Evolutionary conservation across 768 basidiomycete species (phyloP).

Genomic region (Gloeostereum incarnatum): DNA sequence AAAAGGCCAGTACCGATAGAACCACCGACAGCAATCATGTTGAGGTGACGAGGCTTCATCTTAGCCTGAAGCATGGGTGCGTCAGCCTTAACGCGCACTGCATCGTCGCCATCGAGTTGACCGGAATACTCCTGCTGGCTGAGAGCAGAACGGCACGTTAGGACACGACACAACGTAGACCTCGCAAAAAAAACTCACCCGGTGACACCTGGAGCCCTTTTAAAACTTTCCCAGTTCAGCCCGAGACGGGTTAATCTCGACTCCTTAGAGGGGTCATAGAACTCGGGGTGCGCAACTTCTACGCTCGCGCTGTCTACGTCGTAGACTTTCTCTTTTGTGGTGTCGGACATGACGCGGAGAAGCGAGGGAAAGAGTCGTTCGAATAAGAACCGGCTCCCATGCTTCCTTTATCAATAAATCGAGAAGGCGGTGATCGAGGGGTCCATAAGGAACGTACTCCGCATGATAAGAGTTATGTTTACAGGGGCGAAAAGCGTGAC

Average conservation of each 20-base stretch:
- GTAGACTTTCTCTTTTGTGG: constrained; percentile 18
- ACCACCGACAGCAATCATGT: constrained; percentile 44
- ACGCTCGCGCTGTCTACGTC: constrained; percentile 22
- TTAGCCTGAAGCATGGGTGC: constrained; percentile 37
- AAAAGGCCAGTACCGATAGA: constrained; percentile 41
- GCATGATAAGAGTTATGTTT: too few relatives aligned
- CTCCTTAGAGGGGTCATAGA: constrained; percentile 40
- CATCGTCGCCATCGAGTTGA: constrained; percentile 21
- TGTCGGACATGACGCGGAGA: too few relatives aligned
- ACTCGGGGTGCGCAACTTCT: constrained; percentile 17
- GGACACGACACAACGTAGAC: background rate
- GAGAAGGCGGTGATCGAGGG: too few relatives aligned
- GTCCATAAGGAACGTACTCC: too few relatives aligned
- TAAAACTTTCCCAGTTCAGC: constrained; percentile 32
- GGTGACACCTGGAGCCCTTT: constrained; percentile 35
- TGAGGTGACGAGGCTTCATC: constrained; percentile 36
- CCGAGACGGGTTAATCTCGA: constrained; percentile 34
- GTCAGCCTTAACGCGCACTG: constrained; percentile 26
- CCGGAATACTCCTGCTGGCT: constrained; percentile 31
- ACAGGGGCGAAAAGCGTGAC: too few relatives aligned
- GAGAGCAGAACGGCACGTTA: background rate
- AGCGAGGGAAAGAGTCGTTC: too few relatives aligned
- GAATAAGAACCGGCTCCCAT: too few relatives aligned
- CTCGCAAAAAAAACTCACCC: constrained; percentile 19
- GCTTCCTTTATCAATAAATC: too few relatives aligned